Base-by-base conservation (phyloP, 2,329 filamentous ascomycete genomes). In the Myriosclerotinia curreyana region DNA sequence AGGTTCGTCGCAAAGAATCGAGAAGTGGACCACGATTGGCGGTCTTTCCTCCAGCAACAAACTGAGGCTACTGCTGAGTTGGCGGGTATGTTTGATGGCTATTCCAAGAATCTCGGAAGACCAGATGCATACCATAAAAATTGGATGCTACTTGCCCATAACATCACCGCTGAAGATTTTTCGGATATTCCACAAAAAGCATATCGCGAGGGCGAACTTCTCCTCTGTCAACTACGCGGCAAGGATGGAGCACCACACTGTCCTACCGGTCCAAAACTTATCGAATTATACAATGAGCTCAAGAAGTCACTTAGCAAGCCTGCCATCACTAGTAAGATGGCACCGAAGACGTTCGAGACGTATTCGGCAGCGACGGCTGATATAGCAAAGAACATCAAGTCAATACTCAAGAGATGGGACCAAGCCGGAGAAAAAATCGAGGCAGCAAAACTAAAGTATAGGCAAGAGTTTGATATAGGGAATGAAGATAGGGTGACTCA, bases 1-100 rank as follows among this genome's bases (percentile, higher is more conserved):
- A 36, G 17, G 4, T 36, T 58, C 44, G 5, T 58, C 12, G 20
- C 31, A 9, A 48, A 48, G 28, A 58, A 48, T 25, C 54, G 54
- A 22, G 28, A 58, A 48, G 20, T 46, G 6, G 54, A 58, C 22
- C 54, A 58, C 20, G 42, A n/a, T 22, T 58, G 54, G 54, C 54
- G 54, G 31, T 58, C 54, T 36, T 58, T 58, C 28, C 28, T 58
- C 28, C 28, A 25, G 12, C 54, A 36, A 17, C 54, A 58, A 36
- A 25, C 11, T 11, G 54, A 58, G 36, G 54, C 42, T 6, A 58
- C 42, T 9, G 54, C 54, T 7, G 54, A 36, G 14, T 34, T 58
- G 5, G 31, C 54, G 1, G 54, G 54, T 22, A 22, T 17, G 6
- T 48, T 58, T 36, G 54, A 46, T 48, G 54, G 54, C 1, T 36